Percentiles rank a stretch among this genome's conserved stretches.
Conservation (phyloP, 148 eudicot genomes). For the Rheum nobile region DNA sequence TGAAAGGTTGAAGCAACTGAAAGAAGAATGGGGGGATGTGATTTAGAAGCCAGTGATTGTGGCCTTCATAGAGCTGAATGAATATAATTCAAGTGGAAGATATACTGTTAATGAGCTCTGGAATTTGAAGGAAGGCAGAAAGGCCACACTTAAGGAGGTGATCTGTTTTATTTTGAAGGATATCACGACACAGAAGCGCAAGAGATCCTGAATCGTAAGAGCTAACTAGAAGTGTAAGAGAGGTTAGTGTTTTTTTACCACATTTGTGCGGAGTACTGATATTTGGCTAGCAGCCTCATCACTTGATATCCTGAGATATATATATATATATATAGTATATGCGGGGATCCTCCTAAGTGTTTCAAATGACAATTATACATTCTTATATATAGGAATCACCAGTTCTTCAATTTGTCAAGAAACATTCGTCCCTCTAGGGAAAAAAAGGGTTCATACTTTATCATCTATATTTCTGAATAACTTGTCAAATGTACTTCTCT, state of each 20-base stretch:
- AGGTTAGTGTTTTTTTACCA: not conserved
- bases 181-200: conserved; percentile 36
- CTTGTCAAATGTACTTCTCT: no score
- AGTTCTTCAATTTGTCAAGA: no score
- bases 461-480: no score
- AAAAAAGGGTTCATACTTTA: no score
- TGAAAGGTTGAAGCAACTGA: conserved; percentile 34
- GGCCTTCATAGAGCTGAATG: conserved; percentile 47
- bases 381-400: not conserved
- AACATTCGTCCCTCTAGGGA: no score
- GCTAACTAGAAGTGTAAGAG: no score
- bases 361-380: not conserved
- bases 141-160: conserved; percentile 71
- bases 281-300: not conserved
- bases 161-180: conserved; percentile 34
- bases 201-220: conserved; percentile 13
- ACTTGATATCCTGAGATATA: not conserved
- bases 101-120: no score
- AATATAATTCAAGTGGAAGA: conserved; percentile 76
- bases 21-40: conserved; percentile 49
- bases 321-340: not conserved
- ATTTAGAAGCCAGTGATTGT: conserved; percentile 28
- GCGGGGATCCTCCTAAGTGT: not conserved
- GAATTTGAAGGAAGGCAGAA: conserved; percentile 52
- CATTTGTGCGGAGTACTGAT: no score